These are phyloP conservation scores for Tuber brumale DNA, from an alignment of 495 filamentous ascomycete species.

Conservation along the genomic window DNA sequence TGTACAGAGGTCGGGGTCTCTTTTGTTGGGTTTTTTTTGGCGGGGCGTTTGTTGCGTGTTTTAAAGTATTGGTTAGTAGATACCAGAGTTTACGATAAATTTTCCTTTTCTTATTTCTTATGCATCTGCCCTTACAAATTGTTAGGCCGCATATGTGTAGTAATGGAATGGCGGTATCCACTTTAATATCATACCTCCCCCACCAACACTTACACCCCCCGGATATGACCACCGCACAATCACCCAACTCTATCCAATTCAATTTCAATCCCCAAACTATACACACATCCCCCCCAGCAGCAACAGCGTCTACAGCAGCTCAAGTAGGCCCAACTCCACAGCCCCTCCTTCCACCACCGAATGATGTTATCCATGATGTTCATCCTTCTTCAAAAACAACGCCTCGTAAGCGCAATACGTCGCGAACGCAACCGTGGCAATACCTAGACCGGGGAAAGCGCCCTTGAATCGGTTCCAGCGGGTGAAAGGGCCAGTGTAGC, in stretches of 20 bases:
- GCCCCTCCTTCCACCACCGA: conserved; percentile 9
- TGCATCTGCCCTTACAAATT: background rate
- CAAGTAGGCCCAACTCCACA: background rate
- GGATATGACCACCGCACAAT: background rate
- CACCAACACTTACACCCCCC: background rate
- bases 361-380: conserved; percentile 49
- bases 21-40: conserved; percentile 10
- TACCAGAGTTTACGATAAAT: background rate
- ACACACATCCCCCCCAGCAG: background rate
- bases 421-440: conserved; percentile 82
- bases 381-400: conserved; percentile 69
- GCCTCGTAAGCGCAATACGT: conserved; percentile 84
- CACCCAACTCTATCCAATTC: background rate
- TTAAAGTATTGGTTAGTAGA: background rate
- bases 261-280: background rate
- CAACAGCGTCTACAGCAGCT: background rate
- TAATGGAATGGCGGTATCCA: background rate
- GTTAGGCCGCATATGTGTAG: background rate
- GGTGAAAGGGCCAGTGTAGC: conserved; percentile 83
- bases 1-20: conserved; percentile 3
- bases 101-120: background rate
- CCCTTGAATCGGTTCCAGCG: conserved; percentile 80
- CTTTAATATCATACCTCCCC: background rate
- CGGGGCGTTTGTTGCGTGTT: background rate
- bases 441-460: conserved; percentile 82